Base-by-base conservation (phyloP, 768 basidiomycete genomes). In the Agaricus sinodeliciosus region DNA sequence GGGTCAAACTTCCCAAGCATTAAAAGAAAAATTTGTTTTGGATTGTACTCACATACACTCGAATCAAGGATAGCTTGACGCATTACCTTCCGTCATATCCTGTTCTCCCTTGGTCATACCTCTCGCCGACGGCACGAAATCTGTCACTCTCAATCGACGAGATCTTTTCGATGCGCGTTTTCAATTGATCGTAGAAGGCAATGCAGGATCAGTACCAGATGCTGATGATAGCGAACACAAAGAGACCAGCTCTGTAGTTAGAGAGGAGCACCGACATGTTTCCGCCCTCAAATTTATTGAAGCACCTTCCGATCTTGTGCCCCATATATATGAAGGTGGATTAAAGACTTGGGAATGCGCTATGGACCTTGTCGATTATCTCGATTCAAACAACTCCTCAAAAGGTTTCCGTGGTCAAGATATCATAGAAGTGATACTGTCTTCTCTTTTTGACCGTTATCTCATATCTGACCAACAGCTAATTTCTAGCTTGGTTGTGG, bases 281-380 rank as follows among this genome's bases (percentile, higher is more conserved):
- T 59, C 65, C 2, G 76, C 77, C 0, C 70, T 87, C 0, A 72
- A 76, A 11, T 90, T 87, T 53, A 72, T 95, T 15, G 87, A 92
- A 57, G 81, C 85, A 1, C 87, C 87, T 0, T 91, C 92, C 0
- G 95, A 98, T 67, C 79, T 99, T 12, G 81, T 97, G 3, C 88
- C 93, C 2, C 85, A 93, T 1, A 76, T 93, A 0, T 98, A 99
- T 59, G 95, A 99, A 69, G 95, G 95, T 18, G 95, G 95, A 4
- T 66, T 98, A 48, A 97, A 98, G 69, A 97, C 94, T 1, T 99
- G 95, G 95, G 95, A 99, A 66, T 95, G 92, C 59, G 88, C 90
- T 44, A 68, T 94, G 12, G 95, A 98, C 65, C 73, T 98, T 2
- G 89, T 88, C 0, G 74, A 80, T 31, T 86, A 84, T 59, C 70